A percentile compares a stretch with the other conserved stretches of the same genome.
phyloP scores from a whole-genome alignment of 768 basidiomycete genomes.

The Suillus decipiens region DNA sequence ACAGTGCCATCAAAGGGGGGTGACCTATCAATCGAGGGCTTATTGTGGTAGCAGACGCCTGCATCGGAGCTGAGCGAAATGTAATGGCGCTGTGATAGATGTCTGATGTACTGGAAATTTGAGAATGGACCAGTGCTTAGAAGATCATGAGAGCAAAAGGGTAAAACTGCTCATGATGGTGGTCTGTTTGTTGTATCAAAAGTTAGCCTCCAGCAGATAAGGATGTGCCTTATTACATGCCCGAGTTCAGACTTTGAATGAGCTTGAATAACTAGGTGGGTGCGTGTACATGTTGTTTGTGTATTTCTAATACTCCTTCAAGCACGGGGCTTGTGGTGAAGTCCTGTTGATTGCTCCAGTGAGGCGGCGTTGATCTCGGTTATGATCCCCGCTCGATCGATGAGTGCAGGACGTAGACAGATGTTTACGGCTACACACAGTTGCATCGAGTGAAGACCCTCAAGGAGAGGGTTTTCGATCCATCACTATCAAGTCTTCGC shows the following conservation, averaged over 20 bases:
- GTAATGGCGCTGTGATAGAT: not conserved
- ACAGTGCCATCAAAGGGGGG: not conserved
- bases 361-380: not conserved
- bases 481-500: no score
- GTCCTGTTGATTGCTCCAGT: not conserved
- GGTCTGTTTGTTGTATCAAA: not conserved
- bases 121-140: not conserved
- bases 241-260: not conserved
- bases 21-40: not conserved
- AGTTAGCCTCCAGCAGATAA: not conserved
- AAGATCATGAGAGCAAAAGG: not conserved
- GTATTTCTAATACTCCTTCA: not conserved
- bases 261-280: not conserved
- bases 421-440: not conserved
- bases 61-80: not conserved
- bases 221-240: not conserved
- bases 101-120: not conserved
- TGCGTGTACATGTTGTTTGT: not conserved
- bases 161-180: no score
- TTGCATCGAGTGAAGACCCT: not conserved
- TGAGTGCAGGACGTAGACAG: not conserved
- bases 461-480: not conserved
- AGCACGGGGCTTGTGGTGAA: not conserved
- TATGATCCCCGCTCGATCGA: not conserved
- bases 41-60: not conserved